Base-by-base conservation (phyloP, 2,329 filamentous ascomycete genomes). In the Beauveria scarabaeidicola region DNA sequence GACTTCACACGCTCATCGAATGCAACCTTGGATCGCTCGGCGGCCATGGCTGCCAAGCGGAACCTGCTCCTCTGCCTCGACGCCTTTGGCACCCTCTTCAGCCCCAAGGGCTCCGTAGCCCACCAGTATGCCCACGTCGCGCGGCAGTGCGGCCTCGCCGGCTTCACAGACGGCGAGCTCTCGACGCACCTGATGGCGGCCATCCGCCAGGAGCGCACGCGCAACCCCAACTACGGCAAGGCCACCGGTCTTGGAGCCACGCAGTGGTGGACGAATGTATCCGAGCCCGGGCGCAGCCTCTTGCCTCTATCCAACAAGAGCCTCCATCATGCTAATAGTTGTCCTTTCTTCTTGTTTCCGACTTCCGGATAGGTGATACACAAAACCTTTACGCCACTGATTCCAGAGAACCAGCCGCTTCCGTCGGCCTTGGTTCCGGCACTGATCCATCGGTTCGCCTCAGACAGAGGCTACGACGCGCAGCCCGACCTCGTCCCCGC, bases 51-150 rank as follows among this genome's bases (percentile, higher is more conserved):
- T 38, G 11, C 13, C 53, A 21, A 27, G 44, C 65, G 62, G 19
- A 81, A 82, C 61, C 74, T 87, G 2, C 70, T 87, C 0, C 69
- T 87, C 1, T 83, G 81, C 61, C 81, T 87, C 57, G 84, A 88
- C 67, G 84, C 84, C 5, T 87, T 86, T 64, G 83, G 81, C n/a
- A 88, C 84, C 0, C 72, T 88, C 2, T 86, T 85, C 69, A 72
- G 69, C 11, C 82, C 83, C 0, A 77, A 73, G 52, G 65, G 66
- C 10, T 72, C 81, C 1, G 77, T 87, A 8, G 72, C 75, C 5
- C 67, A 73, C 56, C 81, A 85, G 64, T 88, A 88, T 67, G 75
- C 71, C 41, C 69, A 75, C 21, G 73, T 81, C 2, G 84, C 83
- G 1, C 68, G 75, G 19, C 69, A 74, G 56, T 75, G 80, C 66